Percentiles rank a stretch among this genome's conserved stretches.
These are phyloP conservation scores for Lentithecium fluviatile DNA, from an alignment of 495 filamentous ascomycete species.

Conservation along the genomic window DNA sequence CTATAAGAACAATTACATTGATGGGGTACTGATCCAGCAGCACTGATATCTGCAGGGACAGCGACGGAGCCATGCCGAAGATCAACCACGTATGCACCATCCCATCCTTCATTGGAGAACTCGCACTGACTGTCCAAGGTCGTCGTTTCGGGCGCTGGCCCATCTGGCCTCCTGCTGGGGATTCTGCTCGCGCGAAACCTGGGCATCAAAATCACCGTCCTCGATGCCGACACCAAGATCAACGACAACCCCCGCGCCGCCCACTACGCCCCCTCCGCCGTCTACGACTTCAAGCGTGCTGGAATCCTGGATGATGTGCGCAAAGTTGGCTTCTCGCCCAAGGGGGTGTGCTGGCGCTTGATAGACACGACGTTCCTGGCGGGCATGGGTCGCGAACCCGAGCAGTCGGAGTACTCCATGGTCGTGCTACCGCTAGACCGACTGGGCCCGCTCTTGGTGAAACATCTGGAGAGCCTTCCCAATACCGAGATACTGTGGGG, in stretches of 20 bases:
- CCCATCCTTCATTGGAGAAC: neutral
- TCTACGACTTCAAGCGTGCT: slow-evolving; percentile 55
- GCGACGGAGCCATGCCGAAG: slow-evolving; percentile 24
- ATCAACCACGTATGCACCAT: slow-evolving; percentile 25
- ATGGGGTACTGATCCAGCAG: neutral
- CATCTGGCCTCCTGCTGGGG: slow-evolving; percentile 50
- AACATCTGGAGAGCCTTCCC: slow-evolving; percentile 48
- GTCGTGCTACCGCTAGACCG: slow-evolving; percentile 50
- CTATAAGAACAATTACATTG: slow-evolving; percentile 24
- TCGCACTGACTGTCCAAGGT: slow-evolving; percentile 14
- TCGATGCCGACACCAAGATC: slow-evolving; percentile 52
- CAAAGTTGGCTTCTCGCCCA: slow-evolving; percentile 50
- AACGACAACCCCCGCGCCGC: slow-evolving; percentile 57
- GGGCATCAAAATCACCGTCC: slow-evolving; percentile 52
- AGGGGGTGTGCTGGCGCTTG: slow-evolving; percentile 54
- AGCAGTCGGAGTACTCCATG: slow-evolving; percentile 43
- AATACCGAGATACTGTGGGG: slow-evolving; percentile 49
- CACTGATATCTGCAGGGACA: neutral
- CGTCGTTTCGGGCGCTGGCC: slow-evolving; percentile 32
- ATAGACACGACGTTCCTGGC: slow-evolving; percentile 46
- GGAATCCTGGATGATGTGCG: slow-evolving; percentile 57
- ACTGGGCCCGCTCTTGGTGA: slow-evolving; percentile 50
- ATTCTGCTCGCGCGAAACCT: slow-evolving; percentile 53
- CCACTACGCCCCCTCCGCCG: slow-evolving; percentile 53
- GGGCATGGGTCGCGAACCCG: slow-evolving; percentile 42